Evolutionary conservation across 805 yeast genomes (phyloP).

Genomic region (Candida boleticola): DNA sequence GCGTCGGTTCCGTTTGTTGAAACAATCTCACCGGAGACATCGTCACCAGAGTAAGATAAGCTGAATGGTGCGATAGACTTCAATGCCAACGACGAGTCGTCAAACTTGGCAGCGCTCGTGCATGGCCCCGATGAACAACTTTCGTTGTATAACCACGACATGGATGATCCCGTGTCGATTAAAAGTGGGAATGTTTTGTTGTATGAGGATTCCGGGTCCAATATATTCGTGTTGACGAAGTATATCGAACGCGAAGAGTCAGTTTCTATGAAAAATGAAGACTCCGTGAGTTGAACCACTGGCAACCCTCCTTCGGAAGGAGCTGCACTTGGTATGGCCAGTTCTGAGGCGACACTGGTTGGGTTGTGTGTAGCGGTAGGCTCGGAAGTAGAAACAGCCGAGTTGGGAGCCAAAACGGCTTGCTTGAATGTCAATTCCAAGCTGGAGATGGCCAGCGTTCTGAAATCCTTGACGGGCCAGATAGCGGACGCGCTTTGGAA

Average conservation of each 20-base stretch:
- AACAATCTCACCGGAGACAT: conserved; percentile 49
- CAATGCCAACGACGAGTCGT: conserved; percentile 13
- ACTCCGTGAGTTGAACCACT: background rate
- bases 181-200: conserved; percentile 48
- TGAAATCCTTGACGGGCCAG: conserved; percentile 1
- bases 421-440: background rate
- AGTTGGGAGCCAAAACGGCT: background rate
- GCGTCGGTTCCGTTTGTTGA: conserved; percentile 26
- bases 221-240: conserved; percentile 15
- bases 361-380: background rate
- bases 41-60: conserved; percentile 52
- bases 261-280: conserved; percentile 7
- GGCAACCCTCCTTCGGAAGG: background rate
- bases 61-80: conserved; percentile 35
- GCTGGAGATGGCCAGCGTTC: background rate
- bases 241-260: conserved; percentile 20
- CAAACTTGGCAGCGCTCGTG: conserved; percentile 22
- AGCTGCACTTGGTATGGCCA: background rate
- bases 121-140: conserved; percentile 49
- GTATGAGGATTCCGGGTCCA: conserved; percentile 19
- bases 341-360: background rate
- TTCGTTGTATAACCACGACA: conserved; percentile 59
- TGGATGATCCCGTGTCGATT: conserved; percentile 65
- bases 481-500: background rate
- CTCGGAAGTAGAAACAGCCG: background rate